phyloP scores from a whole-genome alignment of 495 filamentous ascomycete species.

The Aspergillus baeticus region DNA sequence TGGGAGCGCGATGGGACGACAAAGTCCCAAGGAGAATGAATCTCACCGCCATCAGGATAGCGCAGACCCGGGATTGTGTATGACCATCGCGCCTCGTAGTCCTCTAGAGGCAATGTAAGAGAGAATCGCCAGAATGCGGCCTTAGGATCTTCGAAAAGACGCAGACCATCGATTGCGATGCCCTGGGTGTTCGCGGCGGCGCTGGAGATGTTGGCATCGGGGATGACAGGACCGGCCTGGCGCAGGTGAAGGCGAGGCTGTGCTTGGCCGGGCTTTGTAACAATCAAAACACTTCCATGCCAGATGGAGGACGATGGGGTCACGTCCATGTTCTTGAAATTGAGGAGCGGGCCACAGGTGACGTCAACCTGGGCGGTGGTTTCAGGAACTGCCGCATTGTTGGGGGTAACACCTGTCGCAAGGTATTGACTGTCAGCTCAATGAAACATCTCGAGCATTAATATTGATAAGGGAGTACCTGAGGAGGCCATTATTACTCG shows the following conservation, averaged over 20 bases:
- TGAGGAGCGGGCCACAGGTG: constrained; percentile 77
- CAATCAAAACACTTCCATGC: constrained; percentile 82
- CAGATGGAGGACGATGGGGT: constrained; percentile 53
- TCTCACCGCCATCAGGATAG: constrained; percentile 37
- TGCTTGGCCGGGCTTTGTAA: constrained; percentile 62
- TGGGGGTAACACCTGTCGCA: constrained; percentile 2
- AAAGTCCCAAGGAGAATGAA: constrained; percentile 53
- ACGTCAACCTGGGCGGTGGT: constrained; percentile 55
- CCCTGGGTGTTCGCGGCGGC: constrained; percentile 9
- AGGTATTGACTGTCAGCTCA: constrained; percentile 1
- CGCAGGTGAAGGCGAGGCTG: constrained; percentile 51
- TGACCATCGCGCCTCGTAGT: constrained; percentile 48
- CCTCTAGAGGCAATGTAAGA: constrained; percentile 50
- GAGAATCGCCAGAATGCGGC: constrained; percentile 84
- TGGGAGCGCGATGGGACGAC: constrained; percentile 73
- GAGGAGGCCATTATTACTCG: constrained; percentile 10
- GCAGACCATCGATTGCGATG: constrained; percentile 49
- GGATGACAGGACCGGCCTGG: constrained; percentile 38
- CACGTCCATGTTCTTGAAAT: constrained; percentile 79
- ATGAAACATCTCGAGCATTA: not conserved
- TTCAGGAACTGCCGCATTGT: constrained; percentile 13
- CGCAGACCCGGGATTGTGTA: constrained; percentile 45
- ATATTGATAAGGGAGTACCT: constrained; percentile 1
- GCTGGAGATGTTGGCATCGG: constrained; percentile 10
- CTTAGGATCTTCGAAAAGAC: constrained; percentile 74